A percentile compares a stretch with the other conserved stretches of the same genome.
These are phyloP conservation scores for Fusarium albosuccineum DNA, from an alignment of 2,329 filamentous ascomycete genomes.

Conservation along the genomic window DNA sequence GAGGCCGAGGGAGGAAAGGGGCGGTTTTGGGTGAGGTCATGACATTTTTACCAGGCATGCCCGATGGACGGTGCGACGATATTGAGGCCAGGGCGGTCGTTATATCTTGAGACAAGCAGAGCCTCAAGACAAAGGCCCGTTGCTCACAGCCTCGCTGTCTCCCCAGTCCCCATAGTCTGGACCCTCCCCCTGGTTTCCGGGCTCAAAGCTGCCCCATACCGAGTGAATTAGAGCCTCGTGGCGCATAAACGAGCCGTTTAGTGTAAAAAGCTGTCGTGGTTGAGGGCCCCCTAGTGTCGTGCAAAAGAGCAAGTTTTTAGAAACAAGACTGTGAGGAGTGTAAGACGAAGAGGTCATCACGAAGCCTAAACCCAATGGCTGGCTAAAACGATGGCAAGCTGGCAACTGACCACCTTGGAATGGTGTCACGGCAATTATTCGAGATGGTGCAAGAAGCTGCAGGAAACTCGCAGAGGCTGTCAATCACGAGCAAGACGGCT, in stretches of 20 bases:
- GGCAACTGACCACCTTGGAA: neutral
- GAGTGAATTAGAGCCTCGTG: neutral
- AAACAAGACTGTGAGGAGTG: neutral
- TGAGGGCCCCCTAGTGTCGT: neutral
- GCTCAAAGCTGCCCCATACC: neutral
- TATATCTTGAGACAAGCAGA: constrained; percentile 11
- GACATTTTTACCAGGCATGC: constrained; percentile 30
- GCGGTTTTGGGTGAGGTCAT: neutral
- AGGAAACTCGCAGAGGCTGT: neutral
- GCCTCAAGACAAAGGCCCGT: constrained; percentile 1
- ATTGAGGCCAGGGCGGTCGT: constrained; percentile 14
- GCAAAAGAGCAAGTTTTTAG: neutral
- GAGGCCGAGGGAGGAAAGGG: neutral
- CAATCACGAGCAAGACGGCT: neutral
- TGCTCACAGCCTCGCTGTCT: neutral
- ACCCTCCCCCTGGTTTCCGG: too few relatives aligned
- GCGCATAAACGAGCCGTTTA: neutral
- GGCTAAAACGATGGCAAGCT: neutral
- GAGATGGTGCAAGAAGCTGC: neutral
- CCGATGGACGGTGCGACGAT: constrained; percentile 6
- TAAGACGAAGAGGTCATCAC: neutral
- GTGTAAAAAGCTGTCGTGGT: neutral
- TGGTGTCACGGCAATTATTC: neutral
- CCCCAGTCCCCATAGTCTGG: neutral
- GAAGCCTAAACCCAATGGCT: too few relatives aligned